These are phyloP conservation scores for Sherardia arvensis DNA, from an alignment of 257 asterid genomes.

Conservation along the genomic window DNA sequence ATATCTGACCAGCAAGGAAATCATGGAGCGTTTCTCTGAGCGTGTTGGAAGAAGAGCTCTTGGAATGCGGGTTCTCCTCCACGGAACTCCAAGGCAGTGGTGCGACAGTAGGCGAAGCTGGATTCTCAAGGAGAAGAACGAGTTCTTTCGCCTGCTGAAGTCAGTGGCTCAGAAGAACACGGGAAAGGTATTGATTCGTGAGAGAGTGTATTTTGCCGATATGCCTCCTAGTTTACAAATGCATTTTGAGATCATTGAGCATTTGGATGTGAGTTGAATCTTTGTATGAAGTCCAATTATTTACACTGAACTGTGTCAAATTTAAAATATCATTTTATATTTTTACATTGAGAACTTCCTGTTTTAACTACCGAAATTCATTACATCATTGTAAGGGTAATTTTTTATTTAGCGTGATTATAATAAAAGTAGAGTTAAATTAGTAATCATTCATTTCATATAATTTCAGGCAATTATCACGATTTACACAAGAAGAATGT, in stretches of 20 bases:
- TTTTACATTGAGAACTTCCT: too few species aligned
- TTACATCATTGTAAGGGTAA: too few species aligned
- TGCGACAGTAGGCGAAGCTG: constrained; percentile 57
- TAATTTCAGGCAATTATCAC: too few species aligned
- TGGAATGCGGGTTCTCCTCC: constrained; percentile 60
- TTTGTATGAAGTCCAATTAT: background rate
- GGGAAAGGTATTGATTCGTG: constrained; percentile 59
- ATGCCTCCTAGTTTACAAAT: constrained; percentile 61
- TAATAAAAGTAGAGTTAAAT: too few species aligned
- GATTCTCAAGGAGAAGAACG: constrained; percentile 69
- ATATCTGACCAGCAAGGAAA: constrained; percentile 55
- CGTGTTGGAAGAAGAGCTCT: constrained; percentile 30
- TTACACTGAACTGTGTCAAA: background rate
- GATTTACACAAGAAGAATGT: too few species aligned
- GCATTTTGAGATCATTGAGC: constrained; percentile 81
- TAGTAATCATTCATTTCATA: too few species aligned
- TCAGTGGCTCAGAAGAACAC: constrained; percentile 37
- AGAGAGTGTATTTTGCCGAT: constrained; percentile 67
- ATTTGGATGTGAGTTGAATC: constrained; percentile 52
- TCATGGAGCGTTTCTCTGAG: constrained; percentile 43
- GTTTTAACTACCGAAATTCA: too few species aligned
- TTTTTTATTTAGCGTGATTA: too few species aligned
- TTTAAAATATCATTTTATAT: too few species aligned
- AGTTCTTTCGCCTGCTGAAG: constrained; percentile 53
- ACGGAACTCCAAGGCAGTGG: constrained; percentile 98